Conservation (phyloP, 495 filamentous ascomycete genomes). For the Penicillium egyptiacum region DNA sequence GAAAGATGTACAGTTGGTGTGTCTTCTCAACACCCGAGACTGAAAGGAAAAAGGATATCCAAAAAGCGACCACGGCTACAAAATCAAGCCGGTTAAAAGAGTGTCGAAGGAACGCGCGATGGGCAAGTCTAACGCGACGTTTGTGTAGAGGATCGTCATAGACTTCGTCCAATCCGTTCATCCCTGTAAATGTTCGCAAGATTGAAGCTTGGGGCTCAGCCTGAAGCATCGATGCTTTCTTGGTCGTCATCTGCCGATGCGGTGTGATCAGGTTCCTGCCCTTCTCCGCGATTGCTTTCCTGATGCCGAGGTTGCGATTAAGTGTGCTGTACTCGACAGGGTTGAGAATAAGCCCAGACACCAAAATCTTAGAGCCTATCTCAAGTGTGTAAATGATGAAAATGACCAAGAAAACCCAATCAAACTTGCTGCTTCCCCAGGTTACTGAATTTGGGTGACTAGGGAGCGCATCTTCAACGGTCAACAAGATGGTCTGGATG, state of each 20-base stretch:
- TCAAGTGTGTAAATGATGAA: conserved; percentile 93
- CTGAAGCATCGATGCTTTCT: conserved; percentile 39
- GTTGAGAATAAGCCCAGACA: conserved; percentile 91
- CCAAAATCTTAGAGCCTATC: conserved; percentile 74
- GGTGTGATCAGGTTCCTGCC: conserved; percentile 75
- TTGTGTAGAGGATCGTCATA: conserved; percentile 72
- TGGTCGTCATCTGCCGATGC: conserved; percentile 66
- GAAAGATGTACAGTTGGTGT: conserved; percentile 82
- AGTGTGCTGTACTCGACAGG: conserved; percentile 80
- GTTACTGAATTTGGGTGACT: conserved; percentile 41
- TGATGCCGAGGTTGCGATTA: conserved; percentile 67
- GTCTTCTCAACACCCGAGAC: conserved; percentile 63
- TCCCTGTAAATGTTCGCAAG: conserved; percentile 77
- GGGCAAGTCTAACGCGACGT: conserved; percentile 78
- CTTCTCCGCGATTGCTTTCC: conserved; percentile 70
- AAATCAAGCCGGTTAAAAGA: conserved; percentile 96
- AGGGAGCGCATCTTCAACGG: conserved; percentile 76
- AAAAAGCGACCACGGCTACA: conserved; percentile 92
- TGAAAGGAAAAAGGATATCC: conserved; percentile 79
- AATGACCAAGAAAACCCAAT: conserved; percentile 76
- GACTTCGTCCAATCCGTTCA: conserved; percentile 54
- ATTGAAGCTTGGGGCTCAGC: conserved; percentile 64
- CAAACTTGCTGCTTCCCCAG: conserved; percentile 71
- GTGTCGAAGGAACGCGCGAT: conserved; percentile 90
- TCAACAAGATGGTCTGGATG: conserved; percentile 80